A percentile compares a stretch with the other conserved stretches of the same genome.
Conservation (phyloP, 2,329 filamentous ascomycete species). For the Verticillium nubilum region DNA sequence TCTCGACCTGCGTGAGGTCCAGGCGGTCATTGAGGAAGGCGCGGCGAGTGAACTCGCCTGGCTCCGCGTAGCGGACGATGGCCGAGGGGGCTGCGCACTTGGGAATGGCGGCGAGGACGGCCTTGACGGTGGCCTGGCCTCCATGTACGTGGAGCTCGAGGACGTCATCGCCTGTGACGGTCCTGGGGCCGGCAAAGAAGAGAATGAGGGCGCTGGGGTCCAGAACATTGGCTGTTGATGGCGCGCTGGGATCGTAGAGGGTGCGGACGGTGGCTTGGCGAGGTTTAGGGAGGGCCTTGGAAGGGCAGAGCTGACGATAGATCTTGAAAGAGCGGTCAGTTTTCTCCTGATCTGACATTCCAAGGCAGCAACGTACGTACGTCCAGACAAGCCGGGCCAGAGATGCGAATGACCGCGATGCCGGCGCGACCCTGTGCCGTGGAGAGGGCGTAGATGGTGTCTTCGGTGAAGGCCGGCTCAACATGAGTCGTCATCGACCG, state of each 20-base stretch:
- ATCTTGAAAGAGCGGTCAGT: slow-evolving; percentile 28
- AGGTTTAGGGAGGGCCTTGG: slow-evolving; percentile 36
- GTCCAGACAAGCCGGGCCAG: slow-evolving; percentile 68
- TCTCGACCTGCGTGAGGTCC: slow-evolving; percentile 77
- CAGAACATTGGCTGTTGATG: slow-evolving; percentile 45
- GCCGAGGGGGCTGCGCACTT: slow-evolving; percentile 26
- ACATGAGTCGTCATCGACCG: background rate
- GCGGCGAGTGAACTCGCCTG: slow-evolving; percentile 90
- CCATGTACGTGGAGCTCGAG: slow-evolving; percentile 95
- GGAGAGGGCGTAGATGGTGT: slow-evolving; percentile 89
- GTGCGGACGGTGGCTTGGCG: slow-evolving; percentile 67
- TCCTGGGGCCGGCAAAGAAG: slow-evolving; percentile 74
- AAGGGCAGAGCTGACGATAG: slow-evolving; percentile 45
- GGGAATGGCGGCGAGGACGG: slow-evolving; percentile 74
- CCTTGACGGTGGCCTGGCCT: slow-evolving; percentile 80
- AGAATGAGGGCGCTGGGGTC: slow-evolving; percentile 78
- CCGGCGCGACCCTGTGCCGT: slow-evolving; percentile 81
- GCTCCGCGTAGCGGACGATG: slow-evolving; percentile 77
- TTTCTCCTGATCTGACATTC: background rate
- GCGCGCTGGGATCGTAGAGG: slow-evolving; percentile 50
- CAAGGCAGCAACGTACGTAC: slow-evolving; percentile 33
- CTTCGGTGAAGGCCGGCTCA: slow-evolving; percentile 21
- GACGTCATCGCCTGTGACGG: slow-evolving; percentile 87
- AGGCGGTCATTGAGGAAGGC: slow-evolving; percentile 85
- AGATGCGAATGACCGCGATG: slow-evolving; percentile 85